Base-by-base conservation (phyloP, 2,329 filamentous ascomycete genomes). In the Trichoderma guizhouense region DNA sequence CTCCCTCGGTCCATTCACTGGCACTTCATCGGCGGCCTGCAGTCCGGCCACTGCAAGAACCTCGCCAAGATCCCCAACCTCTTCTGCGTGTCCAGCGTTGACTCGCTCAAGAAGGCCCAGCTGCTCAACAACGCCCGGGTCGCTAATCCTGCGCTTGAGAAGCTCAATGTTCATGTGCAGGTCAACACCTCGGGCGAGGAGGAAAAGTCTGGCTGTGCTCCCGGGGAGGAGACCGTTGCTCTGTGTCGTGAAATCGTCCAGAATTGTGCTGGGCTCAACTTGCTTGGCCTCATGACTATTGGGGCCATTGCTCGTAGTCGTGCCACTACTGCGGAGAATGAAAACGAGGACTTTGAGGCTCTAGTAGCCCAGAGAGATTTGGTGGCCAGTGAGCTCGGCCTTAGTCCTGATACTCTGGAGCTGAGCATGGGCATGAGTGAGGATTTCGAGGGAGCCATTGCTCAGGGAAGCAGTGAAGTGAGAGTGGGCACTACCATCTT, bases 361-460 rank as follows among this genome's bases (percentile, higher is more conserved):
- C 81, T 99, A 78, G 85, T 84, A 65, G 86, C 91, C 77, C 91
- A 92, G 79, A 85, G 93, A 71, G 92, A 97, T 79, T 81, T 88
- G 15, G 89, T 98, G 2, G 88, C 86, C 3, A 78, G 83, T 78
- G 91, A 83, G 72, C 77, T 85, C 24, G 79, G 78, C 1, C 69
- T 84, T 64, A 79, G 85, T 18, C 82, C 84, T n/a, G 86, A 86
- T 73, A 74, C 72, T n/a, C 79, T 98, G 77, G 94, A 98, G 84
- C 81, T 98, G 82, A 98, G 95, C 82, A 99, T 99, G 95, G 95
- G 95, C 7, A 99, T 99, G 96, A 98, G 94, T 79, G 90, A 93
- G 78, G 96, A 99, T 81, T 99, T 95, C 81, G 95, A 97, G 84
- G 92, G 91, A 8, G 96, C 96, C 0, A 91, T 98, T 78, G 83